These are phyloP conservation scores for Gentiana dahurica DNA, from an alignment of 257 asterid genomes.

Conservation along the genomic window DNA sequence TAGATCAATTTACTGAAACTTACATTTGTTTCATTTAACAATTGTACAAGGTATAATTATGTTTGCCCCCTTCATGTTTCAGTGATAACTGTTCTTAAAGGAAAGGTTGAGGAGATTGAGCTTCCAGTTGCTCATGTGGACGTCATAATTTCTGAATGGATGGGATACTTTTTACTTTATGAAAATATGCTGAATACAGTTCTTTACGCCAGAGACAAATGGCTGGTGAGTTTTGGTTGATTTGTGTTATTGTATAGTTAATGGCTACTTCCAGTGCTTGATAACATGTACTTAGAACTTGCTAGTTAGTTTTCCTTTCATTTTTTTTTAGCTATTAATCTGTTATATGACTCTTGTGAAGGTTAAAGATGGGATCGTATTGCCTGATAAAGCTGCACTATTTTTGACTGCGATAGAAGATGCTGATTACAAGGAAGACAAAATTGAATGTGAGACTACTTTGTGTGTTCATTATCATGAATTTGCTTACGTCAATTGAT, in stretches of 20 bases:
- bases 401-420: conserved; percentile 91
- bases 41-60: conserved; percentile 4
- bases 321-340: neutral
- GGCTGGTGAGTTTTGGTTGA: conserved; percentile 56
- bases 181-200: conserved; percentile 91
- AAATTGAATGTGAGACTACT: conserved; percentile 73
- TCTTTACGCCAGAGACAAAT: conserved; percentile 86
- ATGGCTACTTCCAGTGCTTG: neutral
- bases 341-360: conserved; percentile 14
- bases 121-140: conserved; percentile 94
- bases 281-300: neutral
- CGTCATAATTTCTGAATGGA: conserved; percentile 94
- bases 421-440: conserved; percentile 96
- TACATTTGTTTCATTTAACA: conserved; percentile 3
- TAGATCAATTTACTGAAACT: conserved; percentile 9
- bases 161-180: conserved; percentile 87
- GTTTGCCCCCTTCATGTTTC: conserved; percentile 13
- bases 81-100: conserved; percentile 87
- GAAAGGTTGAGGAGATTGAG: conserved; percentile 92
- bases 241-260: neutral
- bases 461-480: conserved; percentile 9
- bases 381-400: conserved; percentile 91
- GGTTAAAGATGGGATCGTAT: conserved; percentile 65
- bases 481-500: too few relatives aligned
- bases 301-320: neutral